phyloP scores from a whole-genome alignment of 805 yeast species.

The Saccharomyces paradoxus region DNA sequence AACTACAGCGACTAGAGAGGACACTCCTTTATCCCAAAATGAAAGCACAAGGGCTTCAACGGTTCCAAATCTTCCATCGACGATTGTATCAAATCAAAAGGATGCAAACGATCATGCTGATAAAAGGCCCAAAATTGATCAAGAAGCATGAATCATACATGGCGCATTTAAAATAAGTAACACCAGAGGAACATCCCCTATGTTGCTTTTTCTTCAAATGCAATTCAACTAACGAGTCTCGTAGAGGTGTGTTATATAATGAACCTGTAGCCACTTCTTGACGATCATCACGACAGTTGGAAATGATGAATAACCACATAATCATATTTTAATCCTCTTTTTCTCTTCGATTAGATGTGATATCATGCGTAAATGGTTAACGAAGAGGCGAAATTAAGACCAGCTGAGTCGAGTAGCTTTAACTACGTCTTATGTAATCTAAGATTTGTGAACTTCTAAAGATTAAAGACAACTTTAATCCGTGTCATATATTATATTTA shows the following conservation, averaged over 20 bases:
- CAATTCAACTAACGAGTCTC: not conserved
- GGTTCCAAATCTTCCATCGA: not conserved
- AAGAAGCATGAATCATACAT: not conserved
- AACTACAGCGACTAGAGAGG: constrained; percentile 11
- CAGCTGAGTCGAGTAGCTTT: not conserved
- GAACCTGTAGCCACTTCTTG: not conserved
- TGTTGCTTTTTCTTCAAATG: not conserved
- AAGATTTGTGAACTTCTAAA: not conserved
- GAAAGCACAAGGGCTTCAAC: constrained; percentile 7
- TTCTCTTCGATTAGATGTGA: too few relatives aligned
- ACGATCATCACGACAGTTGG: not conserved
- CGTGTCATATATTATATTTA: not conserved
- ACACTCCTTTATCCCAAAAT: constrained; percentile 11
- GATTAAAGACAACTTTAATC: not conserved
- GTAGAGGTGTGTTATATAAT: not conserved
- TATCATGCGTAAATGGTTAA: not conserved
- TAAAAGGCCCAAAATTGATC: constrained; percentile 10
- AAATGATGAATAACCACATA: not conserved
- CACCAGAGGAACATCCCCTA: not conserved
- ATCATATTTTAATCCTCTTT: not conserved
- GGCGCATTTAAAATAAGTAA: not conserved
- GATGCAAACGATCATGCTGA: constrained; percentile 7
- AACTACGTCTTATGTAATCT: not conserved
- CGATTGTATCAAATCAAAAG: not conserved
- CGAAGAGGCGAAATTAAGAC: not conserved